These are phyloP conservation scores for Sporothrix inflata DNA, from an alignment of 2,329 filamentous ascomycete genomes.

Conservation along the genomic window DNA sequence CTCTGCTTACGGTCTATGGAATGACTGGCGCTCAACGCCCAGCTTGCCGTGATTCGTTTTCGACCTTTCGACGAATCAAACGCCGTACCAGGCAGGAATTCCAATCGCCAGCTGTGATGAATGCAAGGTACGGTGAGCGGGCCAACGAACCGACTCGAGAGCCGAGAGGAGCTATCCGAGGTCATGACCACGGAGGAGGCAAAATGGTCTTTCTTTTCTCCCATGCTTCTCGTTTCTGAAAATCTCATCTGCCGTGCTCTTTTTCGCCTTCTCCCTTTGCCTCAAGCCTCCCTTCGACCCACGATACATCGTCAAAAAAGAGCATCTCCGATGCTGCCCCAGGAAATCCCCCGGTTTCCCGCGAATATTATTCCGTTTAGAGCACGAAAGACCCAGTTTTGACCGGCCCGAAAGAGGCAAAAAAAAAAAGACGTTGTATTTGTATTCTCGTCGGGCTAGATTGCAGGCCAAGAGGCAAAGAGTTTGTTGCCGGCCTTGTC, in stretches of 20 bases:
- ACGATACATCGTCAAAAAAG: not conserved
- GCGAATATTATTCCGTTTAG: not conserved
- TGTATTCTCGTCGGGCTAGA: not conserved
- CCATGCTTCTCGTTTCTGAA: not conserved
- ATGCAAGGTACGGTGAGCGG: not conserved
- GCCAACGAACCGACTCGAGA: not conserved
- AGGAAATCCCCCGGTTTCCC: not conserved
- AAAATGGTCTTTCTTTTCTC: not conserved
- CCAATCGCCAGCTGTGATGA: not conserved
- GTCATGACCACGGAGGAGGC: not conserved
- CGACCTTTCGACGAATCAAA: not conserved
- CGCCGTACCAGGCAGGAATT: not conserved
- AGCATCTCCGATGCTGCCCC: not conserved
- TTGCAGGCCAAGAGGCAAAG: too few species aligned
- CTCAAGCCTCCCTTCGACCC: not conserved
- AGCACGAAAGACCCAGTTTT: not conserved
- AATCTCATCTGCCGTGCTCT: not conserved
- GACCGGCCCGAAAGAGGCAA: not conserved
- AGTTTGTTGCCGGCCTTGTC: too few species aligned
- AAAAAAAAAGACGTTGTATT: not conserved
- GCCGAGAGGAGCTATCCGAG: not conserved
- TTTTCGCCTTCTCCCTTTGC: not conserved
- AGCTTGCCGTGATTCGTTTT: not conserved
- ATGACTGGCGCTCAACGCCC: not conserved
- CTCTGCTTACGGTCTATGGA: not conserved